Base-by-base conservation (phyloP, 208 protist genomes). In the Crithidia bombi region DNA sequence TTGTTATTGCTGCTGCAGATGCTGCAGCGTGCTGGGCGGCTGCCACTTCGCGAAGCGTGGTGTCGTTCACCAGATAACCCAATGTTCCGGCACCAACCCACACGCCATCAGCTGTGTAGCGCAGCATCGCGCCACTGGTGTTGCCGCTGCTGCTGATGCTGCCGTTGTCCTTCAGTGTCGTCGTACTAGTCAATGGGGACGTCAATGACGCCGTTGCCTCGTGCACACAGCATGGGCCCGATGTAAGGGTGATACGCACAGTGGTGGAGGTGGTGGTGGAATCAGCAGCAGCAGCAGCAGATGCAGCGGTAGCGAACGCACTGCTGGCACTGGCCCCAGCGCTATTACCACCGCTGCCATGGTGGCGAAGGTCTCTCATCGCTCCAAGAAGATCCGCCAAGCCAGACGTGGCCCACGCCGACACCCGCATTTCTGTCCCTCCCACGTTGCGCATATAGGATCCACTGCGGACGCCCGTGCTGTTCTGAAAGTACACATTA, bases 21-120 rank as follows among this genome's bases (percentile, higher is more conserved):
- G 30, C 39, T 17, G 57, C 43, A 1, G 57, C n/a, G n/a, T n/a
- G n/a, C n/a, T n/a, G n/a, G n/a, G n/a, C 46, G 19, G 67, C 47
- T 5, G 57, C 58, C 9, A 52, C 55, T 6, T 41, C 28, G 9
- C 30, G 30, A 5, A 67, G 25, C 2, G 59, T 66, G 5, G 58
- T 67, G 30, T 73, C 68, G 58, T 73, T 73, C 17, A 73, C 33
- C 3, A 73, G 35, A 23, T 66, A 73, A 3, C 58, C 58, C 21
- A 65, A 17, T 2, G 58, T 49, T 1, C 58, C 58, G 19, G 58
- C 58, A 14, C 58, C 38, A 21, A 65, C 44, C 58, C 58, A 65
- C 25, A 65, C 58, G 5, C 58, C 58, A n/a, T 65, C 33, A 19
- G 55, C 21, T 21, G 7, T 32, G 36, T 25, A 41, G 30, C 21